Conservation (phyloP, 805 yeast species). For the Clavispora asparagi region DNA sequence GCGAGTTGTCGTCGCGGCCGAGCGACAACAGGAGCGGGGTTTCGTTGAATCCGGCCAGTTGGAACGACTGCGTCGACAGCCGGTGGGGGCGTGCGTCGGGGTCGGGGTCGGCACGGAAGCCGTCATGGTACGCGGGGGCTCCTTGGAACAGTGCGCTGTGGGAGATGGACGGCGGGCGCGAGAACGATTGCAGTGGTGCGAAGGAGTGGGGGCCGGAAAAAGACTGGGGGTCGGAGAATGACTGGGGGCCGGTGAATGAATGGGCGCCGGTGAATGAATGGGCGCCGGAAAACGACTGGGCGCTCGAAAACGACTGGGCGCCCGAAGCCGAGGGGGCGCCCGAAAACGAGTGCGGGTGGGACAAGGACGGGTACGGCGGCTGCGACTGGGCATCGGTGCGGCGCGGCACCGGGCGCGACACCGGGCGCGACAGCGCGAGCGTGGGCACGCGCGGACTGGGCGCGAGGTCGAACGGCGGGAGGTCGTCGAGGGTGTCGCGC, state of each 20-base stretch:
- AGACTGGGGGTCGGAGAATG: not conserved
- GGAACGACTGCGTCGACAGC: constrained; percentile 7
- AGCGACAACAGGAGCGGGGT: constrained; percentile 8
- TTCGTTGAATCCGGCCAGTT: constrained; percentile 4
- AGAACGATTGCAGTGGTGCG: not conserved
- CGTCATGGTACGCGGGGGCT: not conserved
- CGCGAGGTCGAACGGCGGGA: constrained; percentile 1
- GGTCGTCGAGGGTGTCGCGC: not conserved
- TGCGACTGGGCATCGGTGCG: constrained; percentile 4
- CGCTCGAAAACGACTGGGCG: not conserved
- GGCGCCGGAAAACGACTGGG: not conserved
- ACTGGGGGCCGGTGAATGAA: not conserved
- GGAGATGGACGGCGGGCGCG: not conserved
- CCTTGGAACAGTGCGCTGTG: not conserved
- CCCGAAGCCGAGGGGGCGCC: not conserved
- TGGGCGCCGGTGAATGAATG: not conserved
- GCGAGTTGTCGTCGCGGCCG: constrained; percentile 23
- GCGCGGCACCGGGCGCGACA: constrained; percentile 6
- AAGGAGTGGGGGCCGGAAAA: too few relatives aligned
- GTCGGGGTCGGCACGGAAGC: not conserved
- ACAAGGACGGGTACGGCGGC: not conserved
- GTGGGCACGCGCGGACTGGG: constrained; percentile 2
- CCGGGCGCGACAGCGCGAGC: constrained; percentile 3
- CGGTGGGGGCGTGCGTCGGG: not conserved
- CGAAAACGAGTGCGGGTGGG: not conserved